Evolutionary conservation across 169 alveolate species (phyloP).

Genomic region (Plasmodium vivax): DNA sequence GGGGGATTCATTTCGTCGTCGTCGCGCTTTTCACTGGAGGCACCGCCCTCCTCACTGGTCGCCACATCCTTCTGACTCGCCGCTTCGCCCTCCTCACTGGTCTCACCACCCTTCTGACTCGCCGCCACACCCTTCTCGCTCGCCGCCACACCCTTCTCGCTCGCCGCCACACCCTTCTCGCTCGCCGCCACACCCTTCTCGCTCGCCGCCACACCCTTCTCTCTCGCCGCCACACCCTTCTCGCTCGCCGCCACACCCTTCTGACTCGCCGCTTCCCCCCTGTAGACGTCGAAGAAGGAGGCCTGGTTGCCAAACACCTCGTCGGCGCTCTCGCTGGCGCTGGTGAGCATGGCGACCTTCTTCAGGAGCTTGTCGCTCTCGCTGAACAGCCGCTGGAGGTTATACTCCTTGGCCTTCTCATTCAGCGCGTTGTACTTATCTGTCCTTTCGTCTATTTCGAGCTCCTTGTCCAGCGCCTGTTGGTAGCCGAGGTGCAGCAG

Average conservation of each 20-base stretch:
- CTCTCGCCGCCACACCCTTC: neutral
- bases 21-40: neutral
- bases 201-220: slow-evolving; percentile 74
- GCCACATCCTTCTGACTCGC: slow-evolving; percentile 65
- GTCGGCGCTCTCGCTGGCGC: neutral
- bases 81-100: neutral
- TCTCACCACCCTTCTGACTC: slow-evolving; percentile 66
- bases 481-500: slow-evolving; percentile 49
- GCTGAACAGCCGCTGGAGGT: neutral
- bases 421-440: slow-evolving; percentile 8
- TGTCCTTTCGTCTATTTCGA: neutral
- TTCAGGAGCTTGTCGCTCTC: slow-evolving; percentile 38
- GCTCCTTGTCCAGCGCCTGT: slow-evolving; percentile 10
- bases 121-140: neutral
- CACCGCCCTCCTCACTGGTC: neutral
- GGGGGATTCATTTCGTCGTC: neutral
- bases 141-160: too few relatives aligned
- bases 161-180: slow-evolving; percentile 62
- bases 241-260: neutral
- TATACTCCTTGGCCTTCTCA: slow-evolving; percentile 13
- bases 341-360: slow-evolving; percentile 32
- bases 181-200: too few relatives aligned
- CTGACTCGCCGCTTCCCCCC: slow-evolving; percentile 1
- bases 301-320: slow-evolving; percentile 26
- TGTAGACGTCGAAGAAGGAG: slow-evolving; percentile 29